Base-by-base conservation (phyloP, 2,329 filamentous ascomycete species). In the Aspergillus pseudoviridinutans region DNA sequence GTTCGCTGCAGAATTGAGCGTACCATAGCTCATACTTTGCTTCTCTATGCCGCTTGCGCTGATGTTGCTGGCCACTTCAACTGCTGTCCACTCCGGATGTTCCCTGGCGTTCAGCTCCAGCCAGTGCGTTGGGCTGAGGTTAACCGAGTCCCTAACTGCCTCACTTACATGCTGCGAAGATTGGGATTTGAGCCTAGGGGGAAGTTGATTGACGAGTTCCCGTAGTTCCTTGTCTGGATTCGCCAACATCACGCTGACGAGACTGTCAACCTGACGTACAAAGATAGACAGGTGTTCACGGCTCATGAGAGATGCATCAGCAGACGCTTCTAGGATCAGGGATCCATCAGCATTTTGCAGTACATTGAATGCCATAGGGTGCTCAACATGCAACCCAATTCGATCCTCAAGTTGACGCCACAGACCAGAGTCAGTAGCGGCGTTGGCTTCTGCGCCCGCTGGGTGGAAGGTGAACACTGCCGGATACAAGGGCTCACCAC, bases 311-410 rank as follows among this genome's bases (percentile, higher is more conserved):
- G 61, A 53, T 50, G 61, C 64, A 32, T 67, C 61, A 2, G 65
- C 65, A 38, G 66, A 65, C 3, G 68, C 64, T 25, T 71, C 68
- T 25, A 74, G 49, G 1, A 60, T 27, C 1, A 74, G 46, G 14
- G 55, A 52, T 7, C 62, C 68, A 28, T 65, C 57, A 0, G 29
- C 22, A 24, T 56, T 49, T 35, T 69, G 61, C 46, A 72, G 73
- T 0, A 75, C 66, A 47, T 78, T 77, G 50, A 78, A 63, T 2
- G 75, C 75, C 60, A 78, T 66, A 0, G 74, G 66, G 57, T 78
- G 75, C 51, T 78, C 76, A 5, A 78, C 76, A 35, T 70, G 67
- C 14, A 78, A 66, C 1, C 68, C 66, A 25, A 76, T 61, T 5
- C 68, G 61, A 58, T 73, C 67, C 14, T 70, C 68, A 3, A 66